phyloP scores from a whole-genome alignment of 2,329 filamentous ascomycete species.

The Verticillium isaacii region DNA sequence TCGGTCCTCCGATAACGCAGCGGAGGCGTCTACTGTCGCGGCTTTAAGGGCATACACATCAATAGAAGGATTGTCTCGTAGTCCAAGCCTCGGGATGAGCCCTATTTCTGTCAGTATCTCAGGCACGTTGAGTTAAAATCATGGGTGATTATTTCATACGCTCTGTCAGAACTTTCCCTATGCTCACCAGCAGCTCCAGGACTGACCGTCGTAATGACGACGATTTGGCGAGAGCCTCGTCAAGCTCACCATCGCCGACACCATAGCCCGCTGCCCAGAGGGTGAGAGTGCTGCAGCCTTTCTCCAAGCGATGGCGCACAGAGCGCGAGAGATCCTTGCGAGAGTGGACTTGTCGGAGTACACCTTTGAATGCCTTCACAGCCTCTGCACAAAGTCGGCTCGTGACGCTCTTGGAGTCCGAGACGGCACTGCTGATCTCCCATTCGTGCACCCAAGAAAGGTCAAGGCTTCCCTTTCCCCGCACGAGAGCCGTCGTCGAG shows the following conservation, averaged over 20 bases:
- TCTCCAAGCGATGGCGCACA: neutral
- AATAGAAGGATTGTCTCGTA: neutral
- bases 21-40: neutral
- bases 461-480: neutral
- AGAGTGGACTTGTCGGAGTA: neutral
- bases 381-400: constrained; percentile 1
- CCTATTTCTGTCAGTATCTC: neutral
- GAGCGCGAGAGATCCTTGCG: neutral
- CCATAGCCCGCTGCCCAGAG: constrained; percentile 1
- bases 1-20: neutral
- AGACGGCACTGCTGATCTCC: neutral
- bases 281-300: neutral
- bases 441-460: neutral
- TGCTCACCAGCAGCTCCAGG: neutral
- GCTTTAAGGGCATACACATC: neutral
- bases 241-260: neutral
- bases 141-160: neutral
- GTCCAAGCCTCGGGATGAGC: neutral
- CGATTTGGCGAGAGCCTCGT: neutral
- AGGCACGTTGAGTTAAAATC: neutral
- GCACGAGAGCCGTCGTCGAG: neutral
- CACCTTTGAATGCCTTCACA: neutral
- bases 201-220: neutral
- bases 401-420: neutral
- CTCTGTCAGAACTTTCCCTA: neutral